A percentile compares a stretch with the other conserved stretches of the same genome.
phyloP scores from a whole-genome alignment of 306 rosid genomes.

The Dalbergia cochinchinensis region DNA sequence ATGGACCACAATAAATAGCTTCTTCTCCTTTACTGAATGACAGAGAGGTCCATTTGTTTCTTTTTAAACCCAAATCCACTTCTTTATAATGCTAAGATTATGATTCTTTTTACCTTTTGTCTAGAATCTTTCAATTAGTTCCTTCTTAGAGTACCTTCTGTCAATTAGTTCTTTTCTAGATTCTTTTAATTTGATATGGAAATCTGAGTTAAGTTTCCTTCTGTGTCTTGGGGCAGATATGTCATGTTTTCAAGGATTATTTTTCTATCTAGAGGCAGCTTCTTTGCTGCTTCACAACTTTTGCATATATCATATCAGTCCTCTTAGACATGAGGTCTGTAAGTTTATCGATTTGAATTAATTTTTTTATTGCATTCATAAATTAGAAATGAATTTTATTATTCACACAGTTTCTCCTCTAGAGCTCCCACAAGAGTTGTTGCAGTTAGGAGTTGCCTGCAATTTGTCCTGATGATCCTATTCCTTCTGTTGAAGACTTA shows the following conservation, averaged over 20 bases:
- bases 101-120: not conserved
- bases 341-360: conserved; percentile 49
- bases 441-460: conserved; percentile 97
- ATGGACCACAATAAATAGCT: too few relatives aligned
- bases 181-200: conserved; percentile 1
- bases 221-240: conserved; percentile 66
- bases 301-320: conserved; percentile 93
- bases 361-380: conserved; percentile 30
- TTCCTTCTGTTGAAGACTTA: conserved; percentile 81
- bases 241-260: conserved; percentile 97
- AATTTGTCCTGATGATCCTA: conserved; percentile 68
- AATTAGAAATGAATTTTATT: conserved; percentile 52
- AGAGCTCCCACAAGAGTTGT: conserved; percentile 81
- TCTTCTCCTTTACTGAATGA: too few relatives aligned
- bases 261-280: conserved; percentile 92
- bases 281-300: conserved; percentile 97
- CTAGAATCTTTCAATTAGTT: too few relatives aligned
- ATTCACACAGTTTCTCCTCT: conserved; percentile 67
- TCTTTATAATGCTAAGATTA: conserved; percentile 4
- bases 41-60: conserved; percentile 23
- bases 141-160: too few relatives aligned
- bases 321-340: conserved; percentile 98
- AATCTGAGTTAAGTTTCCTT: conserved; percentile 8
- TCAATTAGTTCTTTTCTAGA: not conserved
- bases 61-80: conserved; percentile 14